Evolutionary conservation across 2,329 filamentous ascomycete genomes (phyloP).

Genomic region (Aspergillus bombycis): DNA sequence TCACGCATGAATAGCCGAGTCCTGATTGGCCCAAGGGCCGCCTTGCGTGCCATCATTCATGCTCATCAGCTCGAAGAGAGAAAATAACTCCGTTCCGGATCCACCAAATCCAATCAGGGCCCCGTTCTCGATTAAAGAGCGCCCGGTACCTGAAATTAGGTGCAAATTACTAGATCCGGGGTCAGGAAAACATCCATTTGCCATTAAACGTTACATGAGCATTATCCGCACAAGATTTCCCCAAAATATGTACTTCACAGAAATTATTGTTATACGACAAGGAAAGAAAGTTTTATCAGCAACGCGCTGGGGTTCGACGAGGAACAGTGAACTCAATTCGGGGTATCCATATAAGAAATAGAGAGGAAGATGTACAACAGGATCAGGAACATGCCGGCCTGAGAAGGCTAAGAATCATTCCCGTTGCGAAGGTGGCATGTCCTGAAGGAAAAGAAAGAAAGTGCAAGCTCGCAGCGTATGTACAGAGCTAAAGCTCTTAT

Average conservation of each 20-base stretch:
- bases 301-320: constrained; percentile 10
- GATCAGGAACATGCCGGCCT: constrained; percentile 11
- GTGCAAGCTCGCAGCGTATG: constrained; percentile 10
- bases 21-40: neutral
- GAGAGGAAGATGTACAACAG: constrained; percentile 16
- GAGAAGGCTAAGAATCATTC: neutral
- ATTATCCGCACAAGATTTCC: neutral
- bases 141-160: neutral
- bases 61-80: neutral
- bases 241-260: neutral
- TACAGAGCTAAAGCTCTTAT: constrained; percentile 25
- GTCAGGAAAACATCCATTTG: neutral
- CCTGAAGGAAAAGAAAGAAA: neutral
- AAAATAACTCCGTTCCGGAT: neutral
- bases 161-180: too few relatives aligned
- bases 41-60: neutral
- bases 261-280: constrained; percentile 4
- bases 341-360: constrained; percentile 13
- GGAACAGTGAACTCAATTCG: constrained; percentile 15
- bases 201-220: neutral
- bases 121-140: neutral
- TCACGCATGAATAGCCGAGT: neutral
- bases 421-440: neutral
- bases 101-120: neutral
- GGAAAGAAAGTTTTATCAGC: constrained; percentile 5